Conservation (phyloP, 2,329 filamentous ascomycete genomes). For the Sclerotiophoma versabilis region DNA sequence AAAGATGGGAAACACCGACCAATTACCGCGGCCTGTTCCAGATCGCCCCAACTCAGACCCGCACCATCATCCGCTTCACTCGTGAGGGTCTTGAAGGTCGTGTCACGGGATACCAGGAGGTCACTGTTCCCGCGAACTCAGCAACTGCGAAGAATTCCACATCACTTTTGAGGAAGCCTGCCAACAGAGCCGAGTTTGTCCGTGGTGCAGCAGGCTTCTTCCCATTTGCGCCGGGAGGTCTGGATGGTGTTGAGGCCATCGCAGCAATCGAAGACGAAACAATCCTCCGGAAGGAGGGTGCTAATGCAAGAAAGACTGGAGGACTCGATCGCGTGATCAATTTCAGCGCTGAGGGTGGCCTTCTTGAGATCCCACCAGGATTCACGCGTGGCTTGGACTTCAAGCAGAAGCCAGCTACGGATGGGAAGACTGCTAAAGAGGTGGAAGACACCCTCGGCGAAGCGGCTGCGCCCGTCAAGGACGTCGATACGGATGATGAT, state of each 20-base stretch:
- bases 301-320: constrained; percentile 51
- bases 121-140: constrained; percentile 87
- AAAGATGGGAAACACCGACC: constrained; percentile 82
- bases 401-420: constrained; percentile 63
- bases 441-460: constrained; percentile 70
- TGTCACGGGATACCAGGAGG: constrained; percentile 92
- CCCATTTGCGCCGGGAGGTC: constrained; percentile 87
- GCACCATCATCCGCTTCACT: constrained; percentile 92
- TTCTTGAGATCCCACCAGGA: constrained; percentile 84
- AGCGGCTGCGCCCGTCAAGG: constrained; percentile 47
- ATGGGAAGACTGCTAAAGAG: constrained; percentile 70
- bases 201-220: constrained; percentile 92
- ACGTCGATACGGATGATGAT: constrained; percentile 32
- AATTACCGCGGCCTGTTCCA: constrained; percentile 86
- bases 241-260: constrained; percentile 85
- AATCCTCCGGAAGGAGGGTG: constrained; percentile 58
- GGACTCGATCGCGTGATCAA: constrained; percentile 86
- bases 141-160: constrained; percentile 96
- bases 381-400: constrained; percentile 81
- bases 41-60: constrained; percentile 87
- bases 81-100: constrained; percentile 90
- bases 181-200: constrained; percentile 86
- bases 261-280: constrained; percentile 83
- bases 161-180: constrained; percentile 84
- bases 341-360: constrained; percentile 75